Evolutionary conservation across 805 yeast genomes (phyloP).

Genomic region (Zygoascus biomembranicola): DNA sequence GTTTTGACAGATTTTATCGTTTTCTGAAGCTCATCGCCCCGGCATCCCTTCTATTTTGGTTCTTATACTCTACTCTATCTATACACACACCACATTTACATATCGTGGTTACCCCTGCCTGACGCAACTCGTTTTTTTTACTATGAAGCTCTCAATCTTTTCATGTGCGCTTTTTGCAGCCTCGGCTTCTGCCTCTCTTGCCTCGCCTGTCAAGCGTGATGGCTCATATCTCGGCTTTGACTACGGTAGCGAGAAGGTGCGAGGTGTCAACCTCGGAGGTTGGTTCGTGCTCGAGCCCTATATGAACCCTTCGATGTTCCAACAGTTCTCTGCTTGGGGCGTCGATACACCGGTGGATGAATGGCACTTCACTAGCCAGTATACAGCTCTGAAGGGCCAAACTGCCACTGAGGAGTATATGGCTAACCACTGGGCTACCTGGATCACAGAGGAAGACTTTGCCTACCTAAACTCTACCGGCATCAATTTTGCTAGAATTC

Average conservation of each 20-base stretch:
- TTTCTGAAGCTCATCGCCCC: too few relatives aligned
- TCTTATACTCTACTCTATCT: too few relatives aligned
- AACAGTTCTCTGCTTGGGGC: slow-evolving; percentile 36
- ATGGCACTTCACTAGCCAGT: slow-evolving; percentile 51
- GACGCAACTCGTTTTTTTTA: too few relatives aligned
- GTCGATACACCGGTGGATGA: slow-evolving; percentile 71
- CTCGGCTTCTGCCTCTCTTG: neutral
- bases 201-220: neutral
- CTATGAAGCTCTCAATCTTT: neutral
- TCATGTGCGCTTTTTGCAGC: neutral
- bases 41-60: too few relatives aligned
- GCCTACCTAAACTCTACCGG: slow-evolving; percentile 50
- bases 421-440: slow-evolving; percentile 67
- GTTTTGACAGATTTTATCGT: too few relatives aligned
- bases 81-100: too few relatives aligned
- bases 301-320: slow-evolving; percentile 72
- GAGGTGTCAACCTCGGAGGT: slow-evolving; percentile 71
- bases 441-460: slow-evolving; percentile 70
- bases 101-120: too few relatives aligned
- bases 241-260: slow-evolving; percentile 25
- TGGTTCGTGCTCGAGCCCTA: slow-evolving; percentile 81
- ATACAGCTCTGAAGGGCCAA: slow-evolving; percentile 39
- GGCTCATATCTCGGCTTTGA: slow-evolving; percentile 16
- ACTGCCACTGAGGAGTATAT: slow-evolving; percentile 46
- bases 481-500: slow-evolving; percentile 78